A percentile compares a stretch with the other conserved stretches of the same genome.
Conservation (phyloP, 1,139 yeast genomes). For the Meyerozyma smithsonii region DNA sequence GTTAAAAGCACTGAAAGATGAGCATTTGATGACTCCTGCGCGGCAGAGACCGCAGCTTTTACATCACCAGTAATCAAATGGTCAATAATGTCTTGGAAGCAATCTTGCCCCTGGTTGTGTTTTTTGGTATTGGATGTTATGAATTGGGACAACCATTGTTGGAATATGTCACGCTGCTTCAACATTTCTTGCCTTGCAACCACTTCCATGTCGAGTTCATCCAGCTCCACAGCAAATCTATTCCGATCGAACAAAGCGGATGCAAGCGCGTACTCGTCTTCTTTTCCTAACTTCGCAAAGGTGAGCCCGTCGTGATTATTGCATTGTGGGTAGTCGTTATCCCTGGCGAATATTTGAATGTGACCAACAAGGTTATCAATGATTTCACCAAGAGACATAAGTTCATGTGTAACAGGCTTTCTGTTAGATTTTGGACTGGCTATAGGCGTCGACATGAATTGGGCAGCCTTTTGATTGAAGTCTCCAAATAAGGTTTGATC, state of each 20-base stretch:
- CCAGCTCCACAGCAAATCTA: slow-evolving; percentile 7
- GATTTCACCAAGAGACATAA: background rate
- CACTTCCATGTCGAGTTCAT: slow-evolving; percentile 20
- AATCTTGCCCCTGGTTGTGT: slow-evolving; percentile 19
- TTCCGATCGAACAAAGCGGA: slow-evolving; percentile 52
- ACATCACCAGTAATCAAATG: slow-evolving; percentile 55
- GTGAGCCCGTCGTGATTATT: slow-evolving; percentile 3
- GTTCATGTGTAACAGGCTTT: background rate
- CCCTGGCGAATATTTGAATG: slow-evolving; percentile 4
- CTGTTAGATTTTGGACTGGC: background rate
- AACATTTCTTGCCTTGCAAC: slow-evolving; percentile 17
- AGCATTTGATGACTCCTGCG: slow-evolving; percentile 53
- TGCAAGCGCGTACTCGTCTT: slow-evolving; percentile 40
- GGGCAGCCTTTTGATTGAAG: slow-evolving; percentile 23
- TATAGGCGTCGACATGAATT: background rate
- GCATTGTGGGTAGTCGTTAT: slow-evolving; percentile 9
- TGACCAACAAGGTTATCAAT: background rate
- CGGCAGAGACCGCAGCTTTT: slow-evolving; percentile 55
- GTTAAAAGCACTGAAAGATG: slow-evolving; percentile 74
- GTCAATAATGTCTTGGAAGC: slow-evolving; percentile 48
- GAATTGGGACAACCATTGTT: slow-evolving; percentile 32
- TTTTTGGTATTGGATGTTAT: slow-evolving; percentile 5
- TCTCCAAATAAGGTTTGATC: slow-evolving; percentile 56
- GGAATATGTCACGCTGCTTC: slow-evolving; percentile 40
- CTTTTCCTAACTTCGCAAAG: slow-evolving; percentile 9